A percentile compares a stretch with the other conserved stretches of the same genome.
These are phyloP conservation scores for Zymoseptoria brevis DNA, from an alignment of 2,329 filamentous ascomycete genomes.

Conservation along the genomic window DNA sequence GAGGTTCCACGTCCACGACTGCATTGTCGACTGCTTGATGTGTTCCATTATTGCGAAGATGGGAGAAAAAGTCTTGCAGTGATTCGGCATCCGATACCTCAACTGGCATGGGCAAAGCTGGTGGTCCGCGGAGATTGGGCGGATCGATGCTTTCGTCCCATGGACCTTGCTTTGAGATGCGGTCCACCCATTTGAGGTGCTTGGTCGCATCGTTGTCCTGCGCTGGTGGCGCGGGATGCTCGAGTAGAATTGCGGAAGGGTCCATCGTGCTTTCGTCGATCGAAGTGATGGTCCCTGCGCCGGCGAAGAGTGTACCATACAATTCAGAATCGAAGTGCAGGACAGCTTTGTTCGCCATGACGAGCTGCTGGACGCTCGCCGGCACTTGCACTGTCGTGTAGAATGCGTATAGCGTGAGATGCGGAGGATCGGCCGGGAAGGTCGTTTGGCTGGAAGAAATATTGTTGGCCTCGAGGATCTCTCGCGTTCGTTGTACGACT, in stretches of 20 bases:
- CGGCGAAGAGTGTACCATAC: no score
- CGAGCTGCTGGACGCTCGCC: no score
- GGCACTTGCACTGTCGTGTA: no score
- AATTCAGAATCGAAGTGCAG: no score
- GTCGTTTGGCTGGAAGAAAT: no score
- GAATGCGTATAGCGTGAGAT: no score
- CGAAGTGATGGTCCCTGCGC: no score
- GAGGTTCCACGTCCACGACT: slow-evolving; percentile 27
- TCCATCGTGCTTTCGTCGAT: background rate
- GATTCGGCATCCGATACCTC: slow-evolving; percentile 27
- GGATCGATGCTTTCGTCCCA: slow-evolving; percentile 30
- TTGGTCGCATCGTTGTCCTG: slow-evolving; percentile 11
- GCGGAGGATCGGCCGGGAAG: no score
- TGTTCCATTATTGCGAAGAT: slow-evolving; percentile 25
- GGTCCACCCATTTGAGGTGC: slow-evolving; percentile 20
- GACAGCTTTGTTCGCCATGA: no score
- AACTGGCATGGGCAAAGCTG: slow-evolving; percentile 32
- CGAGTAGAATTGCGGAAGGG: background rate
- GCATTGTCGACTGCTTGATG: slow-evolving; percentile 18
- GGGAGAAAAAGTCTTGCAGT: slow-evolving; percentile 32
- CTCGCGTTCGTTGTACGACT: no score
- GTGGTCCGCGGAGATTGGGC: slow-evolving; percentile 26
- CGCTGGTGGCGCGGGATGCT: slow-evolving; percentile 4
- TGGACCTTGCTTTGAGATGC: slow-evolving; percentile 28
- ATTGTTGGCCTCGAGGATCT: no score